Conservation (phyloP, 208 protist genomes). For the Crithidia brevicula region DNA sequence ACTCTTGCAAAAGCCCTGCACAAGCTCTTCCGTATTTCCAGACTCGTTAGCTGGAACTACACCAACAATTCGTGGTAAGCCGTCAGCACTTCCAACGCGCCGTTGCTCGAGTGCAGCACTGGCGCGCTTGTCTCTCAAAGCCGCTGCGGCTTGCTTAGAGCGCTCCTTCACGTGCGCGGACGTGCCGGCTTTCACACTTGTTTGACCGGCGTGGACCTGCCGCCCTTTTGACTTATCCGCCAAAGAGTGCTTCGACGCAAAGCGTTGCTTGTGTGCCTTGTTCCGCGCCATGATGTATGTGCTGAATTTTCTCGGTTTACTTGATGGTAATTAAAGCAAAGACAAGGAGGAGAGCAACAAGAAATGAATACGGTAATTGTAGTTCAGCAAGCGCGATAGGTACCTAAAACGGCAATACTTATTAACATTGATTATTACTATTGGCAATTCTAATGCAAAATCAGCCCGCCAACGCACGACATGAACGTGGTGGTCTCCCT, state of each 20-base stretch:
- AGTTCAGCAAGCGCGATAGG: no score
- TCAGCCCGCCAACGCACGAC: no score
- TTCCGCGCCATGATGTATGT: conserved; percentile 66
- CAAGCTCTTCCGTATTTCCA: conserved; percentile 74
- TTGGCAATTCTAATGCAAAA: no score
- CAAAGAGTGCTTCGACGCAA: conserved; percentile 50
- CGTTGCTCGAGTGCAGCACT: conserved; percentile 50
- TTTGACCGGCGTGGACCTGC: conserved; percentile 41
- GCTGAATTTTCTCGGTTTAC: not conserved
- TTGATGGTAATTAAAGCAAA: not conserved
- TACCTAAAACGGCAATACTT: no score
- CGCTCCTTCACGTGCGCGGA: conserved; percentile 58
- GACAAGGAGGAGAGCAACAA: no score
- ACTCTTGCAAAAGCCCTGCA: conserved; percentile 56
- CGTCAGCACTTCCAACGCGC: conserved; percentile 51
- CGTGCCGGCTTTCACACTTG: conserved; percentile 46
- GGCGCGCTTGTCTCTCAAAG: conserved; percentile 54
- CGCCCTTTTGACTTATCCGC: conserved; percentile 74
- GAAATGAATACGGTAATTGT: no score
- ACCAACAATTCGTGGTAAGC: conserved; percentile 73
- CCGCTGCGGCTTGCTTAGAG: conserved; percentile 45
- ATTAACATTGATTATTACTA: no score
- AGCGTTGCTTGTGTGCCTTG: conserved; percentile 69
- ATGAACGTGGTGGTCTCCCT: no score
- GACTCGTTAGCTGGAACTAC: conserved; percentile 87